Base-by-base conservation (phyloP, 202 grass and related monocot genomes). In the Eragrostis tef region DNA sequence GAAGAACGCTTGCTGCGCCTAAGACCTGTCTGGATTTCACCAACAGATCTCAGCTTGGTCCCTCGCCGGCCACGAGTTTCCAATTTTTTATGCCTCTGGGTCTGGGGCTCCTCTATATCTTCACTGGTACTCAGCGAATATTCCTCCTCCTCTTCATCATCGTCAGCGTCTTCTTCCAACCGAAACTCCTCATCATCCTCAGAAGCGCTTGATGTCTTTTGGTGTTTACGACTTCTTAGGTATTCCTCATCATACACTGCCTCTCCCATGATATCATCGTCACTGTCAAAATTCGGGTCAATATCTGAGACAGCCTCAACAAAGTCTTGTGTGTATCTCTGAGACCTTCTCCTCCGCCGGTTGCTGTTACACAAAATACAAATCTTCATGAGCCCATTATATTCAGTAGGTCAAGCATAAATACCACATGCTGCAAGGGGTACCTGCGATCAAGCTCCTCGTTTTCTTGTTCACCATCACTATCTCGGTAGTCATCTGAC, bases 201-300 rank as follows among this genome's bases (percentile, higher is more conserved):
- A 26, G 96, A 99, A 43, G 82, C 93, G 34, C 96, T 99, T 26
- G 88, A 89, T 62, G 77, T 41, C 44, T 92, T 93, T 67, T 90
- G 86, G 12, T 88, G 90, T 85, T 96, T 95, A 53, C 90, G 90
- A 70, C 26, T 99, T 91, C 88, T 91, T 61, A 99, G 71, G 81
- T 99, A 99, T 80, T 93, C 92, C 2, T 99, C 96, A 51, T 99
- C 96, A 67, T 99, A 99, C 17, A 93, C 96, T 29, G 93, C 96
- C 85, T 99, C 96, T 25, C 96, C 96, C 64, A 99, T 92, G 75
- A 99, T 99, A 76, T 99, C 96, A 77, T 99, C 96, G 19, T 97
- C 94, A 0, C 92, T 97, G 27, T 91, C 87, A 24, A 88, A 89
- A 62, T 88, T 89, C 0, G 70, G 85, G 27, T 99, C 89, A 85